Evolutionary conservation across 2,329 filamentous ascomycete species (phyloP).

Genomic region (Colletotrichum tofieldiae): DNA sequence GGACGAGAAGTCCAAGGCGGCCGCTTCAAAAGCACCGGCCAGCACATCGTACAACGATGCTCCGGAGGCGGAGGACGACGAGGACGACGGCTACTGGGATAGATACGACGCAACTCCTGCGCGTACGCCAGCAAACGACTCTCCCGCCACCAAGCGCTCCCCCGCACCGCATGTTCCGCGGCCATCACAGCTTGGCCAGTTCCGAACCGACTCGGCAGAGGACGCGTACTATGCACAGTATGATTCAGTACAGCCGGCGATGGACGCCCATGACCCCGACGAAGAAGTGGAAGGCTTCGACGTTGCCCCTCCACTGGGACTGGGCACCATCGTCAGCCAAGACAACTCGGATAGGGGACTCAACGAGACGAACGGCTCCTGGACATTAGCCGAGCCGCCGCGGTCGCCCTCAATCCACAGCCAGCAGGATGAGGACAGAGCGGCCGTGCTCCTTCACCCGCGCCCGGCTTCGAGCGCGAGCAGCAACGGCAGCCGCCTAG

Average conservation of each 20-base stretch:
- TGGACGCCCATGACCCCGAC: conserved; percentile 87
- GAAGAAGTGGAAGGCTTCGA: conserved; percentile 67
- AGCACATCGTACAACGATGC: conserved; percentile 39
- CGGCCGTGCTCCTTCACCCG: conserved; percentile 65
- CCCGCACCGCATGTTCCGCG: conserved; percentile 66
- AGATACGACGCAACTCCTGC: conserved; percentile 81
- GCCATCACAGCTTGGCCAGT: conserved; percentile 46
- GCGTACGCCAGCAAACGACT: conserved; percentile 58
- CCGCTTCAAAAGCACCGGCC: conserved; percentile 35
- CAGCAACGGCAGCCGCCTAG: conserved; percentile 69
- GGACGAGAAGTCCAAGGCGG: conserved; percentile 50
- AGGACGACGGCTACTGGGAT: conserved; percentile 86
- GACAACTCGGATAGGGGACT: conserved; percentile 48
- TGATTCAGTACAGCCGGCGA: conserved; percentile 82
- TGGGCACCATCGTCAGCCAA: conserved; percentile 43
- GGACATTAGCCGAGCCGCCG: conserved; percentile 62
- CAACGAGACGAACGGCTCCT: conserved; percentile 58
- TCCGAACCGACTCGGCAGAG: conserved; percentile 64
- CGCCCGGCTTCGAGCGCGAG: conserved; percentile 72
- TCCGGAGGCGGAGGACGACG: conserved; percentile 65
- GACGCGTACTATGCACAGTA: conserved; percentile 85
- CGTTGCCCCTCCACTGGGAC: conserved; percentile 53
- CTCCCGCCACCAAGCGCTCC: conserved; percentile 72
- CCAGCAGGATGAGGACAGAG: conserved; percentile 54
- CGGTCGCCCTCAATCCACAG: conserved; percentile 53